These are phyloP conservation scores for Verticillium klebahnii DNA, from an alignment of 2,329 filamentous ascomycete species.

Conservation along the genomic window DNA sequence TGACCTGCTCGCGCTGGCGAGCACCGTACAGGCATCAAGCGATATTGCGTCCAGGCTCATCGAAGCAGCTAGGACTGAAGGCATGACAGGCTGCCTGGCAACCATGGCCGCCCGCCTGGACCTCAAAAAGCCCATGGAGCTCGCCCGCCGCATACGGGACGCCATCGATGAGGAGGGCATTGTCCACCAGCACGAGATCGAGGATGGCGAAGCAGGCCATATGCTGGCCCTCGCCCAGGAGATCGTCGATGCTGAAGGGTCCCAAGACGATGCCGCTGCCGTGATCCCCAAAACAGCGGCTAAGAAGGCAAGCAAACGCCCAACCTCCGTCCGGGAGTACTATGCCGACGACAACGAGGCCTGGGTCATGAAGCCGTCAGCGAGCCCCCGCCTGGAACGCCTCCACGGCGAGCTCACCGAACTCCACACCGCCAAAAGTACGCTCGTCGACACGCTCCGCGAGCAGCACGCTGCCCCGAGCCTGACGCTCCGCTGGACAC, in stretches of 20 bases:
- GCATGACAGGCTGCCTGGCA: constrained; percentile 30
- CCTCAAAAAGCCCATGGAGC: constrained; percentile 59
- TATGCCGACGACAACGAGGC: constrained; percentile 56
- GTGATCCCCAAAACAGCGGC: constrained; percentile 46
- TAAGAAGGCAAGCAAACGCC: constrained; percentile 39
- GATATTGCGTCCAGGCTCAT: constrained; percentile 53
- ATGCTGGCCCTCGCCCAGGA: constrained; percentile 71
- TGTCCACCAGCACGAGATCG: constrained; percentile 70
- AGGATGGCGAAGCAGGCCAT: constrained; percentile 66
- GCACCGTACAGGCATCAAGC: constrained; percentile 71
- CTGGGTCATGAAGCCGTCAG: constrained; percentile 64
- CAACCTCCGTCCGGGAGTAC: constrained; percentile 46
- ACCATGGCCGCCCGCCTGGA: constrained; percentile 54
- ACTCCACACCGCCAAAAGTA: constrained; percentile 55
- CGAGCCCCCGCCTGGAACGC: constrained; percentile 59
- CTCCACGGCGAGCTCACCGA: constrained; percentile 65
- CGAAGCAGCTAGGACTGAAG: constrained; percentile 13
- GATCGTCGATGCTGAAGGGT: constrained; percentile 62
- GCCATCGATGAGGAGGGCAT: constrained; percentile 93
- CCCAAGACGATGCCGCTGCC: constrained; percentile 45
- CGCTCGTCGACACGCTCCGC: constrained; percentile 58
- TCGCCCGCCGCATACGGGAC: constrained; percentile 66
- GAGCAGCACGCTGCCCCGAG: constrained; percentile 55
- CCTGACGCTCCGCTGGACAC: constrained; percentile 79
- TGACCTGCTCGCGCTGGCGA: constrained; percentile 78